Evolutionary conservation across 2,329 filamentous ascomycete genomes (phyloP).

Genomic region (Diplodia scrobiculata): DNA sequence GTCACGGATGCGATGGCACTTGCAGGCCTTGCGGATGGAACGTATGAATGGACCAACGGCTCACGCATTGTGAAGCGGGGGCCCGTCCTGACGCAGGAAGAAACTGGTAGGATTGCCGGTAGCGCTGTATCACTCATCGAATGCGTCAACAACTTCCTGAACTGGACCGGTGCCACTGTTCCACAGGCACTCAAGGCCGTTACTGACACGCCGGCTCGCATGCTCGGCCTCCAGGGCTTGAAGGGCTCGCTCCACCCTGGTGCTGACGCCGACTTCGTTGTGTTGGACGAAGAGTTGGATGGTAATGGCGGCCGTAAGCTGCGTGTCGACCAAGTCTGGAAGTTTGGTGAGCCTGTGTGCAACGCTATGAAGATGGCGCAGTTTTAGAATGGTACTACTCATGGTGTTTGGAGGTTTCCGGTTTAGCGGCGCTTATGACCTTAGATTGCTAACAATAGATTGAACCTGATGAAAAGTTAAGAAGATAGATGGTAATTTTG

Average conservation of each 20-base stretch:
- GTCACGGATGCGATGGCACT: constrained; percentile 93
- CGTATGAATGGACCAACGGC: constrained; percentile 82
- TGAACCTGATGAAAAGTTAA: neutral
- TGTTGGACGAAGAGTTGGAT: constrained; percentile 61
- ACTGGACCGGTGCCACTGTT: constrained; percentile 69
- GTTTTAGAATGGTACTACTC: neutral
- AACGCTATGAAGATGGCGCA: constrained; percentile 1
- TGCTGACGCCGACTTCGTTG: constrained; percentile 61
- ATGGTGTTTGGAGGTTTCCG: neutral
- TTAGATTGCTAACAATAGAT: constrained; percentile 2
- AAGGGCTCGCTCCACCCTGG: constrained; percentile 62
- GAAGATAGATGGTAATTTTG: neutral
- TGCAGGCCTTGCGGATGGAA: constrained; percentile 78
- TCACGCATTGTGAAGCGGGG: constrained; percentile 70
- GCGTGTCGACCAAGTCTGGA: constrained; percentile 75
- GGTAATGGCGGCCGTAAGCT: constrained; percentile 55
- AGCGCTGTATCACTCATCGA: constrained; percentile 74
- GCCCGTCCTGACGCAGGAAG: constrained; percentile 71
- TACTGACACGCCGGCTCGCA: constrained; percentile 73
- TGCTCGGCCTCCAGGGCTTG: constrained; percentile 67
- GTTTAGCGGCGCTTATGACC: neutral
- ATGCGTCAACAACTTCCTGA: constrained; percentile 78
- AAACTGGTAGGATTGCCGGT: constrained; percentile 60
- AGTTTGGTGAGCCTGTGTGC: constrained; percentile 59
- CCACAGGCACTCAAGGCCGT: constrained; percentile 71